phyloP scores from a whole-genome alignment of 371 early-diverging fungal genomes.

The Mortierella sp. region DNA sequence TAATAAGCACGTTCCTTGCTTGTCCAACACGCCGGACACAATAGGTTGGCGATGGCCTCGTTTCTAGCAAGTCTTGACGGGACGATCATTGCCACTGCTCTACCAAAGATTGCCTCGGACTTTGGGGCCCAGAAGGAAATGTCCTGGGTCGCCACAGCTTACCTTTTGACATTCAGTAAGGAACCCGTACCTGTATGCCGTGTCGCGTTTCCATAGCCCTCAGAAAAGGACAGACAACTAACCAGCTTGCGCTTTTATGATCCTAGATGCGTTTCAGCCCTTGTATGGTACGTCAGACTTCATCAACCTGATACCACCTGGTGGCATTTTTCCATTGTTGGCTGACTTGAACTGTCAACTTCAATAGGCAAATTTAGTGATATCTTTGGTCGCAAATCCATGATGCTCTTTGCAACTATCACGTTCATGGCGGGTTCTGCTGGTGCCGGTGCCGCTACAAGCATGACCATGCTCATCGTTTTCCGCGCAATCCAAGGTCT shows the following conservation, averaged over 20 bases:
- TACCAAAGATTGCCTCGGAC: slow-evolving; percentile 77
- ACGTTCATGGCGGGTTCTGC: slow-evolving; percentile 64
- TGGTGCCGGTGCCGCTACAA: slow-evolving; percentile 63
- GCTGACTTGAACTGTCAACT: too few relatives aligned
- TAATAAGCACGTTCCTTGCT: background rate
- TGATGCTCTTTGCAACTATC: slow-evolving; percentile 57
- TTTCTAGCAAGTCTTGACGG: slow-evolving; percentile 82
- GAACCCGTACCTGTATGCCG: background rate
- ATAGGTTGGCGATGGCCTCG: slow-evolving; percentile 67
- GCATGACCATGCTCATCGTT: slow-evolving; percentile 74
- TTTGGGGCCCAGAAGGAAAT: slow-evolving; percentile 69
- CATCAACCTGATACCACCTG: too few relatives aligned
- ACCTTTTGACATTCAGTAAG: slow-evolving; percentile 50
- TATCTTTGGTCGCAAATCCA: slow-evolving; percentile 71
- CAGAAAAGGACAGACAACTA: too few relatives aligned
- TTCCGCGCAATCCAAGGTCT: slow-evolving; percentile 70
- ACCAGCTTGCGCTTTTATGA: too few relatives aligned
- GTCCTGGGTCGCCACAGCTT: slow-evolving; percentile 76
- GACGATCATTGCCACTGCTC: slow-evolving; percentile 82
- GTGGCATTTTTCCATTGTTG: too few relatives aligned
- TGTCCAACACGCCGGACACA: too few relatives aligned
- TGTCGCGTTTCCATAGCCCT: background rate
- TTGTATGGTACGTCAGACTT: slow-evolving; percentile 57
- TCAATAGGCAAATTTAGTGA: slow-evolving; percentile 61
- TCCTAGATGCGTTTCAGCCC: slow-evolving; percentile 61